Percentiles rank a stretch among this genome's conserved stretches.
These are phyloP conservation scores for Neurospora hispaniola DNA, from an alignment of 495 filamentous ascomycete genomes.

Conservation along the genomic window DNA sequence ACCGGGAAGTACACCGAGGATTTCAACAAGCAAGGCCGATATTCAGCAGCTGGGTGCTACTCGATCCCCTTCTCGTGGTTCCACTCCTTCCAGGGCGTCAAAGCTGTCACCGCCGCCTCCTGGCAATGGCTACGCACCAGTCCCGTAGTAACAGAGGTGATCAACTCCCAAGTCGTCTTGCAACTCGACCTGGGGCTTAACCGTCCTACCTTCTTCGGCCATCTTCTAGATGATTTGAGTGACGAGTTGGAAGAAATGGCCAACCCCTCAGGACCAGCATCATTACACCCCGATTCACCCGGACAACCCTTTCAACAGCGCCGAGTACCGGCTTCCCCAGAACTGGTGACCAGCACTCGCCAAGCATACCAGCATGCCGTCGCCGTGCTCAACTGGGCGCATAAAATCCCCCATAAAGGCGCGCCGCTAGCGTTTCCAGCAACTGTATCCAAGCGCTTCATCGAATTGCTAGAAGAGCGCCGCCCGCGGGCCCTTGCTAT, in stretches of 20 bases:
- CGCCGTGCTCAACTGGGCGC: constrained; percentile 46
- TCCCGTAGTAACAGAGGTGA: constrained; percentile 40
- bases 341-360: constrained; percentile 24
- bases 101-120: constrained; percentile 39
- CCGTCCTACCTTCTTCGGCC: constrained; percentile 38
- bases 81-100: constrained; percentile 49
- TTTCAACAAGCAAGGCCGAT: neutral
- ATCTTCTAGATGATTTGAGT: constrained; percentile 39
- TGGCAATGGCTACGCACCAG: constrained; percentile 44
- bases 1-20: neutral
- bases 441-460: constrained; percentile 46
- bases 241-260: constrained; percentile 31
- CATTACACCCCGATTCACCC: neutral
- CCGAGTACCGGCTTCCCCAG: constrained; percentile 3
- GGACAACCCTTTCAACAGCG: neutral
- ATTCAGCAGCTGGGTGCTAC: constrained; percentile 23
- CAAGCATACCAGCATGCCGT: constrained; percentile 46
- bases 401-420: constrained; percentile 42
- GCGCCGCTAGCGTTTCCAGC: constrained; percentile 46
- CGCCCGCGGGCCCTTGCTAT: constrained; percentile 44
- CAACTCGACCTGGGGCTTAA: constrained; percentile 33
- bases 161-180: constrained; percentile 43
- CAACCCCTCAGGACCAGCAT: constrained; percentile 1
- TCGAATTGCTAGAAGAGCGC: constrained; percentile 39
- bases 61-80: constrained; percentile 44